Base-by-base conservation (phyloP, 768 basidiomycete species). In the Pulveroboletus sp. region DNA sequence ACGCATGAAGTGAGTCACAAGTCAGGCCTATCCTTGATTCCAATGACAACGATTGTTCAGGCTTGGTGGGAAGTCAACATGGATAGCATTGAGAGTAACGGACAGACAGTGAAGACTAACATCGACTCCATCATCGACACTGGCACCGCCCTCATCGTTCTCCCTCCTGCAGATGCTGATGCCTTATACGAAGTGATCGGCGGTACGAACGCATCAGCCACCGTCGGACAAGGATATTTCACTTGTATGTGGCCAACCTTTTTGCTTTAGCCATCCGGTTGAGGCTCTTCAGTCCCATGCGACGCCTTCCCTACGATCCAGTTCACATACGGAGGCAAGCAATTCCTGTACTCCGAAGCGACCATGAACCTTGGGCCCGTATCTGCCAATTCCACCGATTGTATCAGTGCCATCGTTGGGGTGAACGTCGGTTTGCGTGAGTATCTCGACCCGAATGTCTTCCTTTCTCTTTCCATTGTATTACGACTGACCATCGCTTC, bases 171-270 rank as follows among this genome's bases (percentile, higher is more conserved):
- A 39, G 1, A 43, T 13, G 68, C 70, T 0, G 20, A 14, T 5
- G 37, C 11, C 6, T 31, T 72, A 6, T 63, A 65, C 45, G 9
- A 26, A 2, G 34, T 42, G 1, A 56, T 72, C 26, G 63, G 62
- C 31, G 69, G 67, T 19, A 50, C 46, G 7, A 39, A 60, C 39
- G 59, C 60, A 20, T 49, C 60, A 3, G 37, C 42, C 23, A 44
- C 47, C 3, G 38, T 52, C 12, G 66, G 63, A 1, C 0, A 41
- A 2, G 71, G 72, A 23, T 62, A 49, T 44, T 73, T 76, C 53
- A 70, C 72, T 4, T 53, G 62, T 43, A 6, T 42, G 41, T 29
- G 14, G 19, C 13, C 29, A 43, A 8, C 30, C n/a, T n/a, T 7
- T 20, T 43, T 16, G 8, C 30, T 14, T 13, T 24, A 2, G 42